Evolutionary conservation across 352 stramenopile genomes (phyloP).

Genomic region (Globisporangium viniferum): DNA sequence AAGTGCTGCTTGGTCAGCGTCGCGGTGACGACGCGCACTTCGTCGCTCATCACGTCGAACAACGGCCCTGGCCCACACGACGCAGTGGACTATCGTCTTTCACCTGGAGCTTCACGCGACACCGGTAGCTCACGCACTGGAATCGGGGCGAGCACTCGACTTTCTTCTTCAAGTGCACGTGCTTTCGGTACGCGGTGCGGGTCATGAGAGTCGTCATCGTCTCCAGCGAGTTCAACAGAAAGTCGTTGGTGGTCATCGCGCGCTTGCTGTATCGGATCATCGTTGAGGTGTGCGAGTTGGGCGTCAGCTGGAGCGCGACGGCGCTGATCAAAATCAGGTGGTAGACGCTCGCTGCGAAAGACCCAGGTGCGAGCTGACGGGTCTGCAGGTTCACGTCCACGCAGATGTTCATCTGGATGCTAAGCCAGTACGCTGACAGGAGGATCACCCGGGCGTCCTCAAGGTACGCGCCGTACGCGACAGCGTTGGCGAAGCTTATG

Average conservation of each 20-base stretch:
- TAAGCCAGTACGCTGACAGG: neutral
- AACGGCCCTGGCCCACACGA: neutral
- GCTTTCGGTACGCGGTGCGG: slow-evolving; percentile 16
- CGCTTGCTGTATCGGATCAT: neutral
- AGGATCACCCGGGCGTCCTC: neutral
- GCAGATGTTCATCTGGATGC: slow-evolving; percentile 1
- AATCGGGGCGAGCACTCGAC: neutral
- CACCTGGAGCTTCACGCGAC: slow-evolving; percentile 13
- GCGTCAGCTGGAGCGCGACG: neutral
- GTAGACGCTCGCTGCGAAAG: neutral
- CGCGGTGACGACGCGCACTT: neutral
- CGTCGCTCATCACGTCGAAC: neutral
- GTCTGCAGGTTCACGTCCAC: neutral
- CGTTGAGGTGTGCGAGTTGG: neutral
- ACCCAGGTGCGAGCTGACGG: neutral
- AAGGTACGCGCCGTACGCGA: neutral
- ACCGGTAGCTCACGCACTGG: slow-evolving; percentile 23
- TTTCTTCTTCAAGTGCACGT: neutral
- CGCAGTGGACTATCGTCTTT: neutral
- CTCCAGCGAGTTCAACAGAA: slow-evolving; percentile 12
- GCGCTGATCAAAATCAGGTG: neutral
- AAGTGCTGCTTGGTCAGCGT: neutral
- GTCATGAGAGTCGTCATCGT: slow-evolving; percentile 12
- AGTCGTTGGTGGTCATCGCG: slow-evolving; percentile 4
- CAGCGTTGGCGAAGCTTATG: neutral